Base-by-base conservation (phyloP, 176 grass and related monocot genomes). In the Tillandsia leiboldiana region DNA sequence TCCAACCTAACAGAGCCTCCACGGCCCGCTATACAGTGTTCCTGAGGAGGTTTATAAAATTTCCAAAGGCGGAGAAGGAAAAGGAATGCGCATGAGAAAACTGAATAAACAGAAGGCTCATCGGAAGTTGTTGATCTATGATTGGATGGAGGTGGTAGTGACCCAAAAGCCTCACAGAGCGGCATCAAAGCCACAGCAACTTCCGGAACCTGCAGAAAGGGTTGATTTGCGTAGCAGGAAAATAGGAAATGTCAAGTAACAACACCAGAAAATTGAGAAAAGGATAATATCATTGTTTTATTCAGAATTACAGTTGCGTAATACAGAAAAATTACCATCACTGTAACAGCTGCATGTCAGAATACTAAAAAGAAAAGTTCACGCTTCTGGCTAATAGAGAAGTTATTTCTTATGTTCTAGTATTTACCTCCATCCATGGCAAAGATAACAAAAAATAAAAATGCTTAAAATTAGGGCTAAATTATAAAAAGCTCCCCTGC, bases 1-100 rank as follows among this genome's bases (percentile, higher is more conserved):
- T 90, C 94, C 73, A 85, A 64, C 18, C 69, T 84, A 26, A 99
- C 67, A 8, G 89, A 85, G 22, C 94, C 94, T 87, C 81, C 82
- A 69, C 94, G 81, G 50, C 89, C 94, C 77, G 87, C 78, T 67
- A 93, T 64, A 78, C 79, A 87, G 49, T 72, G 76, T 76, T 89
- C 89, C 67, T 90, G 89, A 78, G 89, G 87, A 29, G 89, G 94
- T 64, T 75, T 92, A 81, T 93, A 93, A 67, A 99, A 99, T 70
- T 99, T 99, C 87, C 87, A 99, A 50, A 93, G 63, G 18, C 90
- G 81, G 73, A 99, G 89, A 70, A 99, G 94, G 72, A 91, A 99
- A 54, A 99, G 94, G 85, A 99, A 99, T 58, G 90, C 89, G 72
- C 85, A 90, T 68, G 89, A 99, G 82, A 99, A 99, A 53, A 99